phyloP scores from a whole-genome alignment of 768 basidiomycete genomes.

The Goffeauzyma gilvescens region DNA sequence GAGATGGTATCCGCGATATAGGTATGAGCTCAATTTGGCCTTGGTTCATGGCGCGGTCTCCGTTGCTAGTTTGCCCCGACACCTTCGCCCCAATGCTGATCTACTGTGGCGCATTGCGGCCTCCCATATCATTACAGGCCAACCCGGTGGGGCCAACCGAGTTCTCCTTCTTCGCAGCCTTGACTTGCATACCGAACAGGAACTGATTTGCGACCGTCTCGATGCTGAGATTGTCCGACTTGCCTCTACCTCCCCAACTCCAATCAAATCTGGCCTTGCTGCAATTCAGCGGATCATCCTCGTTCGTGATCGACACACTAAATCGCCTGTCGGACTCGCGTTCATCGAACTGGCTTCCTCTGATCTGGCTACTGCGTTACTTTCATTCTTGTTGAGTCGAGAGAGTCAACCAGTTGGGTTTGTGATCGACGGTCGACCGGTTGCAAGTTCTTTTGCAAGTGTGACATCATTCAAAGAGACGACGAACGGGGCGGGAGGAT shows the following conservation, averaged over 20 bases:
- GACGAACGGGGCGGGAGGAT: neutral
- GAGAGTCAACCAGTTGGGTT: conserved; percentile 82
- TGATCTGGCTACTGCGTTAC: conserved; percentile 61
- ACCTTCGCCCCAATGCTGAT: no score
- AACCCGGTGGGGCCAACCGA: conserved; percentile 38
- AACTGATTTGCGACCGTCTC: conserved; percentile 71
- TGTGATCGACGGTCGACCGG: conserved; percentile 68
- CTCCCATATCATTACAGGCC: no score
- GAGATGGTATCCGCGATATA: conserved; percentile 92
- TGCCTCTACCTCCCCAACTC: conserved; percentile 1
- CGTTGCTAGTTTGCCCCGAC: no score
- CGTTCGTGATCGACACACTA: conserved; percentile 69
- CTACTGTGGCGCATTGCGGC: no score
- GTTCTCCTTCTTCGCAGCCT: conserved; percentile 79
- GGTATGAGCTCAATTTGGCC: conserved; percentile 38
- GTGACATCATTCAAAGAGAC: conserved; percentile 65
- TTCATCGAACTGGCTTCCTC: conserved; percentile 81
- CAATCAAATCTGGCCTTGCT: conserved; percentile 48
- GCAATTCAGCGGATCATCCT: conserved; percentile 75
- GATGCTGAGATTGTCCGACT: conserved; percentile 49
- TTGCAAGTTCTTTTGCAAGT: conserved; percentile 83
- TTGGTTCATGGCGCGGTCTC: no score
- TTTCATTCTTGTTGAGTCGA: conserved; percentile 72
- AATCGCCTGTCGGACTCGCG: conserved; percentile 78
- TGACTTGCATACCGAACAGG: conserved; percentile 67